Evolutionary conservation across 2,329 filamentous ascomycete genomes (phyloP).

Genomic region (Didymella segeticola): DNA sequence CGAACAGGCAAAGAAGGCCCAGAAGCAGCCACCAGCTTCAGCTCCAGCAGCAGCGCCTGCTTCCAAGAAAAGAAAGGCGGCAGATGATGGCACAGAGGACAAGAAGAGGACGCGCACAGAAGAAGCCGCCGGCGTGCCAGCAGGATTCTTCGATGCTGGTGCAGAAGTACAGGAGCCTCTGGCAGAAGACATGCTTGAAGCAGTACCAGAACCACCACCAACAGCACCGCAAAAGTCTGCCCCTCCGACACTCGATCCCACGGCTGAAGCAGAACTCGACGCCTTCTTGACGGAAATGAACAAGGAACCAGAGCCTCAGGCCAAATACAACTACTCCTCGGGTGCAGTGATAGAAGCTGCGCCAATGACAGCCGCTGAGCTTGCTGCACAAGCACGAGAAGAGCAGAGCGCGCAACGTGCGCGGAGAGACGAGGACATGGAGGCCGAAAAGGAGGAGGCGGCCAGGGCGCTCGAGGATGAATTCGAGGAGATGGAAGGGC

Average conservation of each 20-base stretch:
- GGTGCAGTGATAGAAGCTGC: slow-evolving; percentile 54
- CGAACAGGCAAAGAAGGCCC: slow-evolving; percentile 41
- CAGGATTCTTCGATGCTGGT: slow-evolving; percentile 46
- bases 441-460: slow-evolving; percentile 58
- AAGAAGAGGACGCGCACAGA: slow-evolving; percentile 45
- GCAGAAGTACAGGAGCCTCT: slow-evolving; percentile 20
- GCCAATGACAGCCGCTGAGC: slow-evolving; percentile 55
- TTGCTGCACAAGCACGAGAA: slow-evolving; percentile 55
- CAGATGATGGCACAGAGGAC: slow-evolving; percentile 37
- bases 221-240: slow-evolving; percentile 16
- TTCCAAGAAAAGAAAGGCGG: slow-evolving; percentile 47
- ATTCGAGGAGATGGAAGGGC: slow-evolving; percentile 58
- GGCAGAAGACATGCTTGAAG: background rate
- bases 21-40: slow-evolving; percentile 39
- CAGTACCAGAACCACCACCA: slow-evolving; percentile 8
- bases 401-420: slow-evolving; percentile 53
- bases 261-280: slow-evolving; percentile 60
- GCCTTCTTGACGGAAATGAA: slow-evolving; percentile 62
- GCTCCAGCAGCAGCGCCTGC: slow-evolving; percentile 37
- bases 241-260: slow-evolving; percentile 22
- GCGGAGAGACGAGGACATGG: slow-evolving; percentile 53
- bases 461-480: slow-evolving; percentile 54
- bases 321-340: slow-evolving; percentile 64
- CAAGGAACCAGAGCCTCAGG: slow-evolving; percentile 82
- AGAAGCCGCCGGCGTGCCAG: slow-evolving; percentile 40